Percentiles rank a stretch among this genome's conserved stretches.
These are phyloP conservation scores for Xerophyta viscosa DNA, from an alignment of 106 monocot species.

Conservation along the genomic window DNA sequence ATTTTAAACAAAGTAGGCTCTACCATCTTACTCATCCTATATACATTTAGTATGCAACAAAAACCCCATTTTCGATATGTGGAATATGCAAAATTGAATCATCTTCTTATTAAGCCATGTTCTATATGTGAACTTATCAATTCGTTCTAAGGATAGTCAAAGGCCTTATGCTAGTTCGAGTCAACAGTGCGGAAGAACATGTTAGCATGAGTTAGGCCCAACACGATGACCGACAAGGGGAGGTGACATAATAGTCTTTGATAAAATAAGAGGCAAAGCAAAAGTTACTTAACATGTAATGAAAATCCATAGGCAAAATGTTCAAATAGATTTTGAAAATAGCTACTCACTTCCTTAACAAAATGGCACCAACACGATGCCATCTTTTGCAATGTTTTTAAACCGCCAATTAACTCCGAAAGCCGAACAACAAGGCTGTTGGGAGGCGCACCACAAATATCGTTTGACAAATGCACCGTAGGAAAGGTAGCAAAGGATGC, in stretches of 20 bases:
- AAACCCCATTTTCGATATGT: no score
- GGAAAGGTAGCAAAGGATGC: conserved; percentile 10
- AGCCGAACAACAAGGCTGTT: conserved; percentile 62
- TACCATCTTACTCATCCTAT: no score
- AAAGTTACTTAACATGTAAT: neutral
- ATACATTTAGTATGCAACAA: no score
- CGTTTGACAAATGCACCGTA: conserved; percentile 21
- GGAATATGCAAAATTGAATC: no score
- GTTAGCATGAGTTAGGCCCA: no score
- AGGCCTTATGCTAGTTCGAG: no score
- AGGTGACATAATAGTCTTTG: neutral
- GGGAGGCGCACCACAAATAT: conserved; percentile 72
- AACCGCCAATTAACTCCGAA: conserved; percentile 41
- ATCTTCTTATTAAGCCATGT: no score
- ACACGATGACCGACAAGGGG: no score
- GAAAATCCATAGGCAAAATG: neutral
- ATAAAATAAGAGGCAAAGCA: neutral
- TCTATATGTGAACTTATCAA: no score
- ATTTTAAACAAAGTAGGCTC: no score
- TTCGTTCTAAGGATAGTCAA: no score
- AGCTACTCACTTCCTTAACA: conserved; percentile 52
- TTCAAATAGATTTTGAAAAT: conserved; percentile 3
- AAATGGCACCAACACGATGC: conserved; percentile 57
- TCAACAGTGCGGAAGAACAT: no score
- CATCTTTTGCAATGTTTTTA: conserved; percentile 65